Conservation (phyloP, 345 rosid species). For the Linum lewisii region DNA sequence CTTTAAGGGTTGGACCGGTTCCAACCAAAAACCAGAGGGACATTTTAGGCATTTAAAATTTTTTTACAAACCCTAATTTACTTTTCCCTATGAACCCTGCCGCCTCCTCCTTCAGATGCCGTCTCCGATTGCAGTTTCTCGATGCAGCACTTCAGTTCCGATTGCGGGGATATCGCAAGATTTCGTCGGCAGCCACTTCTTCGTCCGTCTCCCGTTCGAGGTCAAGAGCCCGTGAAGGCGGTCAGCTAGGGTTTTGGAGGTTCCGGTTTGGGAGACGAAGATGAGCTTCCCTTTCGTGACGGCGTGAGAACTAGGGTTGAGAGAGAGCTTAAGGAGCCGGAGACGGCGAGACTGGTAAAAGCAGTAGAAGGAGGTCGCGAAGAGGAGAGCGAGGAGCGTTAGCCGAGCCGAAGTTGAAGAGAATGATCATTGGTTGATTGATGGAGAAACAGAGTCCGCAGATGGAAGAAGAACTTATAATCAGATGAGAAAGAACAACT, state of each 20-base stretch:
- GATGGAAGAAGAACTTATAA: not conserved
- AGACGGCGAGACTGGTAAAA: slow-evolving; percentile 73
- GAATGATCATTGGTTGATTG: slow-evolving; percentile 10
- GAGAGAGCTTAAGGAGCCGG: slow-evolving; percentile 24
- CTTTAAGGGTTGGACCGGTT: too few relatives aligned
- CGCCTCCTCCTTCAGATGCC: too few relatives aligned
- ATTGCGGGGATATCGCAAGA: too few relatives aligned
- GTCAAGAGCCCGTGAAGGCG: slow-evolving; percentile 40
- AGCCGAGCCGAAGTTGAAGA: slow-evolving; percentile 48
- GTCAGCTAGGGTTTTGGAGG: slow-evolving; percentile 53
- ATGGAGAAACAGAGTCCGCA: not conserved
- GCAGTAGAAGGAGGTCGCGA: slow-evolving; percentile 74
- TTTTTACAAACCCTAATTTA: too few relatives aligned
- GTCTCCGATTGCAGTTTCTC: too few relatives aligned
- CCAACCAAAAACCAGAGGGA: too few relatives aligned
- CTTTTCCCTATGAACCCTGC: too few relatives aligned
- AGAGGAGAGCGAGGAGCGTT: slow-evolving; percentile 62
- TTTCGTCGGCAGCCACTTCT: too few relatives aligned
- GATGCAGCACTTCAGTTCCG: too few relatives aligned
- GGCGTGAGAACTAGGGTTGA: slow-evolving; percentile 15
- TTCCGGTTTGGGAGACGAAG: slow-evolving; percentile 76
- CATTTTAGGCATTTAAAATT: too few relatives aligned
- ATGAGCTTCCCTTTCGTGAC: slow-evolving; percentile 46
- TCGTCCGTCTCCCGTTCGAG: slow-evolving; percentile 26
- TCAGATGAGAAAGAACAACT: too few relatives aligned